Conservation (phyloP, 139 green algal genomes). For the Auxenochlorella pyrenoidosa region DNA sequence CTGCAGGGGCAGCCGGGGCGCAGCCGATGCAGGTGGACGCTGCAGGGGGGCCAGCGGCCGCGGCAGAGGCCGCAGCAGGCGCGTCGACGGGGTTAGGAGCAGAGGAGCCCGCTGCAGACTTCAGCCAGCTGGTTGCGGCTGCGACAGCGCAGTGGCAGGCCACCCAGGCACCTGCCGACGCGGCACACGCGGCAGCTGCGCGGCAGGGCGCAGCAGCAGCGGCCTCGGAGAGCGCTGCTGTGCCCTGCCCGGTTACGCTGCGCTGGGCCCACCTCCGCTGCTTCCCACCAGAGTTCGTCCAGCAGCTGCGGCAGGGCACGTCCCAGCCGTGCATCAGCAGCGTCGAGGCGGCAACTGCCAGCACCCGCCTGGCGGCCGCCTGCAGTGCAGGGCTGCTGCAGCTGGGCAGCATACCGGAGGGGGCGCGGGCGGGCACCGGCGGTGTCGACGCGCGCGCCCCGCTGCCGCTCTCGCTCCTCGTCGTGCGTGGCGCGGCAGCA, state of each 20-base stretch:
- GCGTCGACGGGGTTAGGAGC: background rate
- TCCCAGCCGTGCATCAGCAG: conserved; percentile 30
- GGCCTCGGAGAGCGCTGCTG: background rate
- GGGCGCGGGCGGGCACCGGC: background rate
- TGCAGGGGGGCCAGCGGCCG: background rate
- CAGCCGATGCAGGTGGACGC: background rate
- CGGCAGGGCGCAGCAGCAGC: background rate
- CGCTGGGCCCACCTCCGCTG: conserved; percentile 38
- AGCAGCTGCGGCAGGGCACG: background rate
- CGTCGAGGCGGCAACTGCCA: background rate
- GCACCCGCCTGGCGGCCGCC: conserved; percentile 28
- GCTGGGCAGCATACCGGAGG: background rate
- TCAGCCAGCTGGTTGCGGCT: background rate
- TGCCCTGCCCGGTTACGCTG: conserved; percentile 23
- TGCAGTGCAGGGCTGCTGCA: conserved; percentile 27
- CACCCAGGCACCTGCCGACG: background rate
- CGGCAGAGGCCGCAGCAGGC: background rate
- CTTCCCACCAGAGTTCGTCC: conserved; percentile 9
- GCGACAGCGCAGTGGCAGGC: background rate
- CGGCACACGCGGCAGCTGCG: background rate
- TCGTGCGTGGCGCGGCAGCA: conserved; percentile 51
- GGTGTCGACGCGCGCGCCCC: background rate
- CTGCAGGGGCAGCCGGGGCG: background rate
- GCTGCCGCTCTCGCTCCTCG: conserved; percentile 38
- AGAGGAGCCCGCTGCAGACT: background rate